Evolutionary conservation across 83 land plant genomes (phyloP).

Genomic region (Picea engelmannii): DNA sequence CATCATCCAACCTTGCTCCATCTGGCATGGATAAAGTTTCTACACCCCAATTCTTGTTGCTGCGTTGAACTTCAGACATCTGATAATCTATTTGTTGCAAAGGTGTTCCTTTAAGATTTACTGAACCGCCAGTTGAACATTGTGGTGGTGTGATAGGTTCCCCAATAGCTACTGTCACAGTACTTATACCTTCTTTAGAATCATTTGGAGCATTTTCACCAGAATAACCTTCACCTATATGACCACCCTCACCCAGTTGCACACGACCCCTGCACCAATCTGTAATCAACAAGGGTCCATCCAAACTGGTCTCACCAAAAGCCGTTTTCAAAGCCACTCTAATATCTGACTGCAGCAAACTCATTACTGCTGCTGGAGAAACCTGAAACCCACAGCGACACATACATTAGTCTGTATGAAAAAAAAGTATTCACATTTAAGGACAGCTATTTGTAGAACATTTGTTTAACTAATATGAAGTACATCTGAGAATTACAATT

Average conservation of each 20-base stretch:
- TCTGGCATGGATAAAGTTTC: conserved; percentile 49
- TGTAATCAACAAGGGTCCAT: conserved; percentile 78
- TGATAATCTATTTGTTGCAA: conserved; percentile 13
- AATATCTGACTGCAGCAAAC: conserved; percentile 85
- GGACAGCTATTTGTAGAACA: no score
- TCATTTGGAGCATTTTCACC: conserved; percentile 56
- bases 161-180: conserved; percentile 48
- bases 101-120: conserved; percentile 42
- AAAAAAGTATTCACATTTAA: no score
- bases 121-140: conserved; percentile 38
- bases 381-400: no score
- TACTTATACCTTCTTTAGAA: conserved; percentile 70
- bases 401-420: no score
- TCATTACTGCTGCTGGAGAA: no score
- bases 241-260: conserved; percentile 42
- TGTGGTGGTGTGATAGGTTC: conserved; percentile 89
- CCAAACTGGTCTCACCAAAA: conserved; percentile 61
- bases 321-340: conserved; percentile 81
- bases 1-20: conserved; percentile 55
- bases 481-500: no score
- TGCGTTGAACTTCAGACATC: conserved; percentile 18
- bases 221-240: conserved; percentile 53
- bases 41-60: conserved; percentile 25
- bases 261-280: conserved; percentile 91
- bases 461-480: no score